A percentile compares a stretch with the other conserved stretches of the same genome.
Conservation (phyloP, 1,284 basidiomycete species). For the Fomitiporia mediterranea region DNA sequence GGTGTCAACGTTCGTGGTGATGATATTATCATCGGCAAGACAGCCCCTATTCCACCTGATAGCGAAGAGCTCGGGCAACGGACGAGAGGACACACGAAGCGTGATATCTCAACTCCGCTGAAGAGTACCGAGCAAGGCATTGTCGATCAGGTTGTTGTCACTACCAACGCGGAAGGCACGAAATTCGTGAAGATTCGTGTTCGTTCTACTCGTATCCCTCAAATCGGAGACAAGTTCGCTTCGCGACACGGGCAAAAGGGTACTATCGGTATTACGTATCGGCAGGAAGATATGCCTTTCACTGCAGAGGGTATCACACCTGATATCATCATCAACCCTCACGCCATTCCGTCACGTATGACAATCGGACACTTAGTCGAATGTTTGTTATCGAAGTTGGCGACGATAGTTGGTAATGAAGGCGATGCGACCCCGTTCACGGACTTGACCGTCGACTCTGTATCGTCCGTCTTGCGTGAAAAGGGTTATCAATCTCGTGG, state of each 20-base stretch:
- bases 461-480: slow-evolving; percentile 76
- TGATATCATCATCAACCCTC: slow-evolving; percentile 98
- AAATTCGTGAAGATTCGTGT: slow-evolving; percentile 99
- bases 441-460: slow-evolving; percentile 94
- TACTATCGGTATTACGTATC: slow-evolving; percentile 98
- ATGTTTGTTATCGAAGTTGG: slow-evolving; percentile 94
- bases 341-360: slow-evolving; percentile 99
- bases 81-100: slow-evolving; percentile 83
- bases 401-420: slow-evolving; percentile 93
- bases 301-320: slow-evolving; percentile 94
- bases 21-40: slow-evolving; percentile 99
- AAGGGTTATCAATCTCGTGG: slow-evolving; percentile 95
- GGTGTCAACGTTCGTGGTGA: slow-evolving; percentile 95
- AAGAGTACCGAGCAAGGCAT: slow-evolving; percentile 98
- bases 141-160: slow-evolving; percentile 96
- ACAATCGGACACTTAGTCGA: slow-evolving; percentile 99
- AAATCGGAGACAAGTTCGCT: slow-evolving; percentile 99
- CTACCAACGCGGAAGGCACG: slow-evolving; percentile 92
- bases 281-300: slow-evolving; percentile 99
- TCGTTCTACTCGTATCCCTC: slow-evolving; percentile 91
- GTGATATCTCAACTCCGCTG: slow-evolving; percentile 95
- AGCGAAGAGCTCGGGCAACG: slow-evolving; percentile 96
- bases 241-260: slow-evolving; percentile 99
- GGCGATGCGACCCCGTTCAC: slow-evolving; percentile 99
- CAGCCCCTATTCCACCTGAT: slow-evolving; percentile 93